Evolutionary conservation across 1,284 basidiomycete species (phyloP), one percentile per base, ranked within the genome.

Genomic region (Apiotrichum montevideense): DNA sequence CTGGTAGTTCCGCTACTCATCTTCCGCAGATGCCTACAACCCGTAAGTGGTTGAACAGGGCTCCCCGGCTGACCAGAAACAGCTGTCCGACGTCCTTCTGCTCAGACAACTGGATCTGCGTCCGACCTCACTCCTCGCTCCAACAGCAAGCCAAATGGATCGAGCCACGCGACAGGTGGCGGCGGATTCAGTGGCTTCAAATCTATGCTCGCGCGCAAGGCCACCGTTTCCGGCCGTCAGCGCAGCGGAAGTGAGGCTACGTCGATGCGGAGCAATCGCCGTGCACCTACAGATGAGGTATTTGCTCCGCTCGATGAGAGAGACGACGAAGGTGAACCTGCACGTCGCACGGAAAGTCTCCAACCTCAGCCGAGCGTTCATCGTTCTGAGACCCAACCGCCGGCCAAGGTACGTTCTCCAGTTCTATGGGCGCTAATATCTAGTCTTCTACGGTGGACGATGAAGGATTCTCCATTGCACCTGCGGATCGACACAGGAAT

Each of bases 401-500:
- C 40, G 6, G 32, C 14, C 6, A 33, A 32, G 29, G 49, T 42
- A 11, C 10, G 49, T 45, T 4, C n/a, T 45, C 13, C 37, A 8
- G 9, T 8, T 13, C 9, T 39, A 13, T 39, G 2, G 8, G 37
- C 37, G 10, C 40, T 29, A 3, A 29, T 29, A 29, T 35, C 6
- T 48, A 66, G 62, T 51, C 65, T 1, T 66, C 71, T 21, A 63
- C 58, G 0, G 78, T 82, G 13, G 81, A 82, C 51, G 67, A 70
- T 0, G 79, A 81, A 50, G 81, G 81, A 6, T 82, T 75, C 73
- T 78, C 79, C 9, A 77, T 81, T 9, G 79, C 80, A 13, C 81
- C 81, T 1, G 69, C 76, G 1, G 77, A 79, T 48, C 71, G 79
- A 46, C 79, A 80, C 61, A 69, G 77, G 48, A 76, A 70, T 57